Evolutionary conservation across 2,329 filamentous ascomycete species (phyloP).

Genomic region (Tolypocladium amazonense): DNA sequence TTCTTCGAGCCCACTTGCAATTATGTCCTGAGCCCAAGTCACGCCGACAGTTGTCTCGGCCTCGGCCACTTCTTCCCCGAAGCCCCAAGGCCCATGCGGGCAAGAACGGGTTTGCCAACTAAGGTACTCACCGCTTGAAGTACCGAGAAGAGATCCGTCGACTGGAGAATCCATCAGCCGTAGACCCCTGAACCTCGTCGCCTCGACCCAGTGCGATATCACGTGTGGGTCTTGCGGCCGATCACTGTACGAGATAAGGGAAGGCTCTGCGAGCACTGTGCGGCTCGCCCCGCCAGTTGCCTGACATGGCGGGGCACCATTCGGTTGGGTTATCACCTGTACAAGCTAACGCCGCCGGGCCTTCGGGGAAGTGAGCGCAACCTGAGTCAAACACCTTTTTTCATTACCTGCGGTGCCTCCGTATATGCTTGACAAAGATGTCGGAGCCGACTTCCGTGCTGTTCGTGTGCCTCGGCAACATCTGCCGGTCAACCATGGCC

Average conservation of each 20-base stretch:
- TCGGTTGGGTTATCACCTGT: neutral
- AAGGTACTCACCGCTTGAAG: neutral
- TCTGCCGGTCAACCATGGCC: conserved; percentile 89
- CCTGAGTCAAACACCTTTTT: neutral
- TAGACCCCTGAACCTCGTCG: neutral
- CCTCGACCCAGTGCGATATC: neutral
- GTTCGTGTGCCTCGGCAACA: conserved; percentile 96
- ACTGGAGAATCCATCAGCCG: neutral
- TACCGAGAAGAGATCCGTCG: neutral
- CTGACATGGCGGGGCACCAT: neutral
- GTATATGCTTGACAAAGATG: conserved; percentile 13
- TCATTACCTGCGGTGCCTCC: no score
- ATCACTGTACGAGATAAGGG: neutral
- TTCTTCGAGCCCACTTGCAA: neutral
- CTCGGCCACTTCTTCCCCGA: neutral
- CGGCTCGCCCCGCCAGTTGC: neutral
- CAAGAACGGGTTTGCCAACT: neutral
- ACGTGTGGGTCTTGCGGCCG: neutral
- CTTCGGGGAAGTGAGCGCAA: neutral
- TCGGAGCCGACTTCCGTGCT: conserved; percentile 56
- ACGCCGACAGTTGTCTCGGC: no score
- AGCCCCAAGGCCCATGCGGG: neutral
- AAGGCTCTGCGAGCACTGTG: neutral
- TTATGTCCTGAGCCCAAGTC: neutral
- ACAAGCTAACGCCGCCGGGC: neutral